phyloP scores from a whole-genome alignment of 257 asterid species.

The Ilex asprella region DNA sequence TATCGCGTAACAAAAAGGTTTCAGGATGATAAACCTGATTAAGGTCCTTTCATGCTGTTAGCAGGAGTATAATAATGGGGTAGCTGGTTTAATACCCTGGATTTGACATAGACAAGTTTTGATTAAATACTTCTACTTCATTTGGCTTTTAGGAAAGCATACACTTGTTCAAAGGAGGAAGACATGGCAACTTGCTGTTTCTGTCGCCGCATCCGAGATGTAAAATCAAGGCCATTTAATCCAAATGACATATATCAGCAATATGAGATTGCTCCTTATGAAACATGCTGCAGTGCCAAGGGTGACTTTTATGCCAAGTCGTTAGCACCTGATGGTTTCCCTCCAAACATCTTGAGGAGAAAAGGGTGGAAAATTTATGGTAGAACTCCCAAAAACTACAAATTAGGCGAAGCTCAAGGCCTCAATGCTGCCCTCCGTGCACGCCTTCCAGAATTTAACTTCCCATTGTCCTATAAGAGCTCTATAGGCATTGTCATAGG shows the following conservation, averaged over 20 bases:
- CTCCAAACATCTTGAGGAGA: conserved; percentile 29
- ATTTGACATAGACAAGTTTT: too few species aligned
- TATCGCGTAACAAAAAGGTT: too few species aligned
- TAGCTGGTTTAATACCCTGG: too few species aligned
- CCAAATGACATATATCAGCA: conserved; percentile 44
- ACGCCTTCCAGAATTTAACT: conserved; percentile 8
- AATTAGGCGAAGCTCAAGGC: conserved; percentile 9
- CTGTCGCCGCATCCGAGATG: conserved; percentile 36
- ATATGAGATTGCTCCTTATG: conserved; percentile 16
- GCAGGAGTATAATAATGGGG: too few species aligned
- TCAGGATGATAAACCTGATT: too few species aligned
- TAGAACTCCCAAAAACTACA: conserved; percentile 2
- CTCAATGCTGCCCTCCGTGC: conserved; percentile 5
- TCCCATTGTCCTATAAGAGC: background rate
- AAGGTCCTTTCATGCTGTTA: too few species aligned
- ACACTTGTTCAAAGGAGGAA: conserved; percentile 55
- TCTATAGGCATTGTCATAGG: conserved; percentile 25
- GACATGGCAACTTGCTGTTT: conserved; percentile 41
- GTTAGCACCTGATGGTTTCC: conserved; percentile 32
- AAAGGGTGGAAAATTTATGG: conserved; percentile 9
- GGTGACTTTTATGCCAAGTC: conserved; percentile 27
- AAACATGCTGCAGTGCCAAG: background rate
- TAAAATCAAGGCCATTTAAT: conserved; percentile 46
- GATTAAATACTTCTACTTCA: background rate
- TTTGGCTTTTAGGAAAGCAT: conserved; percentile 36